A percentile compares a stretch with the other conserved stretches of the same genome.
phyloP scores from a whole-genome alignment of 83 land plant species.

The Larix sibirica region DNA sequence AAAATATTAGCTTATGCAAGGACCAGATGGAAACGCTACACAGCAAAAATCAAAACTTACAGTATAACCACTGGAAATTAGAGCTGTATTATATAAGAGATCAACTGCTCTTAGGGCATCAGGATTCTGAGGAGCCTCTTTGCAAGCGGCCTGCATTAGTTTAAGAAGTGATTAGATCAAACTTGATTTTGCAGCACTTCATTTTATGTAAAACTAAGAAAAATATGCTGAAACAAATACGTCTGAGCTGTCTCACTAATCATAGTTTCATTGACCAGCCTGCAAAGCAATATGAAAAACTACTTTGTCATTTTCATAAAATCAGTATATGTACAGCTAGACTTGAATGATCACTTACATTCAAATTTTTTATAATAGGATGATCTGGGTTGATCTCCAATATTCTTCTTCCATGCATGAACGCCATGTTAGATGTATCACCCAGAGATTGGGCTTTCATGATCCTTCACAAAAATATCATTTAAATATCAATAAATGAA shows the following conservation, averaged over 20 bases:
- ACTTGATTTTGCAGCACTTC: background rate
- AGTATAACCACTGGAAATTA: constrained; percentile 92
- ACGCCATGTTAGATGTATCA: constrained; percentile 83
- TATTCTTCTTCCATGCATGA: constrained; percentile 91
- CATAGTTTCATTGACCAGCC: background rate
- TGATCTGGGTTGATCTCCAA: constrained; percentile 96
- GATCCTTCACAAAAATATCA: constrained; percentile 41
- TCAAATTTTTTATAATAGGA: constrained; percentile 83
- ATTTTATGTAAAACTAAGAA: background rate
- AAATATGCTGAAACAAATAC: background rate
- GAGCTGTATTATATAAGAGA: constrained; percentile 88
- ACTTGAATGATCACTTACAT: constrained; percentile 38
- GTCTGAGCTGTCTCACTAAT: no score
- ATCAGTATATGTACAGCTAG: background rate
- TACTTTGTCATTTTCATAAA: no score
- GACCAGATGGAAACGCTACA: no score
- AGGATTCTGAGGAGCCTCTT: constrained; percentile 61
- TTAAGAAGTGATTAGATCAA: background rate
- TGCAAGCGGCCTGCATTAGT: constrained; percentile 75
- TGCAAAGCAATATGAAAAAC: background rate
- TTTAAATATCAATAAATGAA: no score
- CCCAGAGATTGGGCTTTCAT: constrained; percentile 99
- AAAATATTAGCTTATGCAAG: no score
- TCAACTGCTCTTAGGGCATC: constrained; percentile 82
- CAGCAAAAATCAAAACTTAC: constrained; percentile 40